A percentile compares a stretch with the other conserved stretches of the same genome.
Conservation (phyloP, 2,329 filamentous ascomycete species). For the Alternaria triticina region DNA sequence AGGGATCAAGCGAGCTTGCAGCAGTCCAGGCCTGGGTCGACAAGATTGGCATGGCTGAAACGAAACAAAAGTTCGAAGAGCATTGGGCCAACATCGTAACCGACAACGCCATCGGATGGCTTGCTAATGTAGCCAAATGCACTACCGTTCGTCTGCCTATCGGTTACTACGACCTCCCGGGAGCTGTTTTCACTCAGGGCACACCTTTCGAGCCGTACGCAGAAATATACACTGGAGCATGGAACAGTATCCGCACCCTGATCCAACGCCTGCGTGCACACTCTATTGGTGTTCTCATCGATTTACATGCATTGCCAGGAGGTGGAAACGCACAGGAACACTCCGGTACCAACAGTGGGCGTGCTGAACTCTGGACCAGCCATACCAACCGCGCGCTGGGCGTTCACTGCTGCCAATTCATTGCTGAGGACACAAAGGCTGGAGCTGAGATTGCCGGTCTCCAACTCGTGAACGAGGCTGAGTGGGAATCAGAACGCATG, state of each 20-base stretch:
- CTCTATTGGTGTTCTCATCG: constrained; percentile 64
- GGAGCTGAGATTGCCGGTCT: constrained; percentile 59
- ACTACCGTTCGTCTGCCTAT: constrained; percentile 67
- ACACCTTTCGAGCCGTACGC: constrained; percentile 60
- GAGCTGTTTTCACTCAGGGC: constrained; percentile 56
- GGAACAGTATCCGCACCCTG: constrained; percentile 58
- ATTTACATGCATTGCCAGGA: constrained; percentile 65
- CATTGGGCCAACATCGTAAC: constrained; percentile 61
- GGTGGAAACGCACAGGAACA: constrained; percentile 64
- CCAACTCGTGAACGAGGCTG: constrained; percentile 65
- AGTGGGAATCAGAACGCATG: constrained; percentile 58
- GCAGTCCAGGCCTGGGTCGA: constrained; percentile 58
- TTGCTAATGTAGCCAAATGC: constrained; percentile 59
- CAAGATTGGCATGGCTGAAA: constrained; percentile 55
- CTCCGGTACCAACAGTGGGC: constrained; percentile 61
- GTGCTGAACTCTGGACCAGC: constrained; percentile 60
- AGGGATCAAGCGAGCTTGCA: constrained; percentile 59
- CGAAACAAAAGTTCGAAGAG: constrained; percentile 59
- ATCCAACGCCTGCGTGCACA: constrained; percentile 53
- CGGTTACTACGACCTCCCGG: constrained; percentile 63
- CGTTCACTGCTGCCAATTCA: constrained; percentile 57
- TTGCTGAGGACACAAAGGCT: constrained; percentile 55
- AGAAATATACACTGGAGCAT: constrained; percentile 61
- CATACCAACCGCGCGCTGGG: constrained; percentile 53
- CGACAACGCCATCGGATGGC: constrained; percentile 60